Base-by-base conservation (phyloP, 2,329 filamentous ascomycete genomes). In the Alternaria rosae region DNA sequence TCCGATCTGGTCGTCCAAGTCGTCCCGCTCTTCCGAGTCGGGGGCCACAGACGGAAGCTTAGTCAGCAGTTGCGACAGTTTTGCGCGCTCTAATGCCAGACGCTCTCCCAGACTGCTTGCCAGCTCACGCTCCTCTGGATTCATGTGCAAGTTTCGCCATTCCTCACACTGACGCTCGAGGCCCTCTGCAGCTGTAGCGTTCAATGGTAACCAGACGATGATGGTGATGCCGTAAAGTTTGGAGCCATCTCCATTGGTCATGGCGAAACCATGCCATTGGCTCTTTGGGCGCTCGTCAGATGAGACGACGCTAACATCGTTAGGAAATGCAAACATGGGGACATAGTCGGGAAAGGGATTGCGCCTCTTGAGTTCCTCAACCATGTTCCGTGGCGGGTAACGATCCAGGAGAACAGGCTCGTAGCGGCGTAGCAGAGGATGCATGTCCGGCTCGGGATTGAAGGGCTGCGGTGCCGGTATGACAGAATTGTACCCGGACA, bases 221-320 rank as follows among this genome's bases (percentile, higher is more conserved):
- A 97, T 86, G 65, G 92, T 94, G 61, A 98, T 92, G 32, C 93
- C 94, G 75, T 98, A 94, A 20, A 98, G 85, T 78, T 95, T 97
- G 57, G 92, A 91, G 72, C 93, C 94, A 76, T 98, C 94, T 58
- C 92, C 92, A 21, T 91, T 91, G 3, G 95, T 99, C 95, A 99
- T 98, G 65, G 93, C 94, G 76, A 99, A 99, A 51, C 95, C 95
- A 80, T 99, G 95, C 95, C 95, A 99, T 23, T 94, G 97, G n/a
- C 95, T 94, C 64, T 93, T 87, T 1, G 95, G 95, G 64, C 94
- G 87, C 77, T 97, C 93, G 74, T 99, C 95, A 1, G 94, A 94
- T 1, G 95, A 97, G 10, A 98, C 92, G 54, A 99, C 95, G 66
- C 93, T 93, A 71, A 99, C 95, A 78, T 99, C 95, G 79, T 98